Evolutionary conservation across 2,329 filamentous ascomycete species (phyloP).

Genomic region (Teratosphaeriaceae sp.): DNA sequence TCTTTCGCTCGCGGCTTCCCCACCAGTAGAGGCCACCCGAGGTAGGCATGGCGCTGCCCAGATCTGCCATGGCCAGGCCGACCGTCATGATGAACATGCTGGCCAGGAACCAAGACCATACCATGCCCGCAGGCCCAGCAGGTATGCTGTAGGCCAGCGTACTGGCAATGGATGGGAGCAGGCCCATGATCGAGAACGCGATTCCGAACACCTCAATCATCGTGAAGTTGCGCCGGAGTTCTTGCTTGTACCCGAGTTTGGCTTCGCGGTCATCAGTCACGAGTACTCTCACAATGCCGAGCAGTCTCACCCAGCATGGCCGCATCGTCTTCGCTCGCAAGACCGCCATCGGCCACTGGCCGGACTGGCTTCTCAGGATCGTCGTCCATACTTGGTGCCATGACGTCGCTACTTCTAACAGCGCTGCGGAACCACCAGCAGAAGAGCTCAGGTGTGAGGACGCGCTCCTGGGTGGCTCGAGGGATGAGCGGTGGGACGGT

Average conservation of each 20-base stretch:
- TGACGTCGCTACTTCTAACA: not conserved
- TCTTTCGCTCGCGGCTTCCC: too few relatives aligned
- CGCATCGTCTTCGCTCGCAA: constrained; percentile 34
- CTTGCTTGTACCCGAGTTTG: constrained; percentile 48
- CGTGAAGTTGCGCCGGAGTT: constrained; percentile 55
- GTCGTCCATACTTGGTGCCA: not conserved
- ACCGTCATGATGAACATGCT: constrained; percentile 40
- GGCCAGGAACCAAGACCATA: constrained; percentile 51
- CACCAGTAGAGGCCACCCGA: constrained; percentile 53
- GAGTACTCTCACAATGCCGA: too few relatives aligned
- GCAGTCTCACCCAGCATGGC: too few relatives aligned
- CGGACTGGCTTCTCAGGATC: not conserved
- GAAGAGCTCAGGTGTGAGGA: too few relatives aligned
- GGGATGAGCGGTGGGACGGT: too few relatives aligned
- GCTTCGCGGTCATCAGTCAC: constrained; percentile 10
- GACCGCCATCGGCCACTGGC: constrained; percentile 13
- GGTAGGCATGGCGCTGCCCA: constrained; percentile 46
- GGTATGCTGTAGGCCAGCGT: constrained; percentile 54
- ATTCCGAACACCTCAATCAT: constrained; percentile 56
- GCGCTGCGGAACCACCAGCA: too few relatives aligned
- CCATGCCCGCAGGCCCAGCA: constrained; percentile 54
- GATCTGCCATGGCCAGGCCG: constrained; percentile 50
- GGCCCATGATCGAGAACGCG: constrained; percentile 48
- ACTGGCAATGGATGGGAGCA: constrained; percentile 55
- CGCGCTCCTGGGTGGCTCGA: too few relatives aligned